These are phyloP conservation scores for Amphicarpaea edgeworthii DNA, from an alignment of 306 rosid genomes.

Conservation along the genomic window DNA sequence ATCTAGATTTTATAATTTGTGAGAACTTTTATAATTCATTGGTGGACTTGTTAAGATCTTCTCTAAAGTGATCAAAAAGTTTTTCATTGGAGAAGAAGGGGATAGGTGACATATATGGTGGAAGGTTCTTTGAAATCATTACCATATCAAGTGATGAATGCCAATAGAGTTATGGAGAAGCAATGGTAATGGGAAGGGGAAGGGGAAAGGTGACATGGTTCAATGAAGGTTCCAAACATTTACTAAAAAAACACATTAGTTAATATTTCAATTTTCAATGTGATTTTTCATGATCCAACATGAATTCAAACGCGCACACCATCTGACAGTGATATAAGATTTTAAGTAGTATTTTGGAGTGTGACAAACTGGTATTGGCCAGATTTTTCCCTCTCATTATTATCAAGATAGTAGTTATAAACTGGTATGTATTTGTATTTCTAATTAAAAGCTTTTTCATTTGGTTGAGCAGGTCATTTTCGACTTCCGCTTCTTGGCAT, in stretches of 20 bases:
- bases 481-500: conserved; percentile 97
- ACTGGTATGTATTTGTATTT: conserved; percentile 24
- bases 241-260: neutral
- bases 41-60: no score
- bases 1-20: no score
- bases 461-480: conserved; percentile 75
- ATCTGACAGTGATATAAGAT: neutral
- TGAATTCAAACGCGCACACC: neutral
- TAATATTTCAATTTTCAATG: neutral
- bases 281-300: neutral
- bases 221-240: neutral
- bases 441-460: conserved; percentile 20
- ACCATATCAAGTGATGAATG: no score
- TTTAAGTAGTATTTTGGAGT: conserved; percentile 21
- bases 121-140: no score
- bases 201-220: neutral
- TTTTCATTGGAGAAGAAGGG: neutral
- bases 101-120: no score
- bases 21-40: no score
- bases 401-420: conserved; percentile 18
- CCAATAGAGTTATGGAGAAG: no score
- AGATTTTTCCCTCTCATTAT: neutral
- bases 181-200: no score
- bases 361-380: neutral
- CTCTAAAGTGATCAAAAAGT: neutral